These are phyloP conservation scores for Stentor coeruleus DNA, from an alignment of 73 alveolate genomes.

Conservation along the genomic window DNA sequence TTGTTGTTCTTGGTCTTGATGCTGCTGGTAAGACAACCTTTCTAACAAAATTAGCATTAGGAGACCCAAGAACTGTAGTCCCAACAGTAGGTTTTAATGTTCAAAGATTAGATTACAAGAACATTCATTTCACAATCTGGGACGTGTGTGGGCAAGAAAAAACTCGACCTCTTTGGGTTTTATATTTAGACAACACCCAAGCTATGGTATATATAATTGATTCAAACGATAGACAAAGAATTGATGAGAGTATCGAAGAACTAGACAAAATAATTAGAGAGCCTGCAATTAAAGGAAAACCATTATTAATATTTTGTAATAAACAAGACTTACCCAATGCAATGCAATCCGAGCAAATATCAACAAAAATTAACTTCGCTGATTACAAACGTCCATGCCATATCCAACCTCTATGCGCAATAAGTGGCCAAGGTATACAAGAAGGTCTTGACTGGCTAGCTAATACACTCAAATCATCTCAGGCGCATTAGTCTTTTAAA, in stretches of 20 bases:
- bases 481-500: too few relatives aligned
- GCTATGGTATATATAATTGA: conserved; percentile 97
- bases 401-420: too few relatives aligned
- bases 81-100: conserved; percentile 82
- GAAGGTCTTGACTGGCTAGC: conserved; percentile 5
- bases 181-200: conserved; percentile 68
- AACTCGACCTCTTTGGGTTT: conserved; percentile 46
- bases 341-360: conserved; percentile 60
- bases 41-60: neutral
- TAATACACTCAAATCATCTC: too few relatives aligned
- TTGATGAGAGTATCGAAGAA: conserved; percentile 71
- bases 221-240: conserved; percentile 89
- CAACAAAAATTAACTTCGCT: conserved; percentile 55
- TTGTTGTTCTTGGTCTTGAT: neutral
- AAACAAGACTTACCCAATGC: conserved; percentile 30
- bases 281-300: conserved; percentile 69
- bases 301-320: conserved; percentile 69
- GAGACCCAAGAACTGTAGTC: conserved; percentile 40
- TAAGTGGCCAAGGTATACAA: neutral
- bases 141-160: conserved; percentile 59
- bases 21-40: conserved; percentile 6
- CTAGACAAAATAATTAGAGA: conserved; percentile 33
- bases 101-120: conserved; percentile 74
- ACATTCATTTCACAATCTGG: conserved; percentile 77
- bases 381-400: conserved; percentile 54